Evolutionary conservation across 805 yeast species (phyloP).

Genomic region (Wickerhamomyces ciferrii): DNA sequence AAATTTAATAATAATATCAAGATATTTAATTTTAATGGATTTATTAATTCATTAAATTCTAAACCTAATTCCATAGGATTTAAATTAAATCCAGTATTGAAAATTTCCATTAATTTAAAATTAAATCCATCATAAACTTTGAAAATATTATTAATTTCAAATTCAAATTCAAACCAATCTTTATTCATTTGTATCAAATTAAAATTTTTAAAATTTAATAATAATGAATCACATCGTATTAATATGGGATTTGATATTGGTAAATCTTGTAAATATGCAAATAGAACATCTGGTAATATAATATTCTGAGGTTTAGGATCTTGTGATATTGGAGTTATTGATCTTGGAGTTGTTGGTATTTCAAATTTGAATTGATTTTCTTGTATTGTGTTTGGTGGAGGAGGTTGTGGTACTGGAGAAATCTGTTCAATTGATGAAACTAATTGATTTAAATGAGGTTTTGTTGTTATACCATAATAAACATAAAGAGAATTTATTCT

Average conservation of each 20-base stretch:
- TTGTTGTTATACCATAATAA: conserved; percentile 62
- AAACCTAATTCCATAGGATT: too few relatives aligned
- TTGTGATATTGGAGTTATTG: not conserved
- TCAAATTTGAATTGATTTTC: not conserved
- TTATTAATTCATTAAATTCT: too few relatives aligned
- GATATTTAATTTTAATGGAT: not conserved
- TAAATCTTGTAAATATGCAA: not conserved
- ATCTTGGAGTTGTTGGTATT: not conserved
- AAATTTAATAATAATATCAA: not conserved
- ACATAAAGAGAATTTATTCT: conserved; percentile 82
- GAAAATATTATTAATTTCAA: not conserved
- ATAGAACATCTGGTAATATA: not conserved
- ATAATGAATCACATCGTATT: not conserved
- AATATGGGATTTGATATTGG: not conserved
- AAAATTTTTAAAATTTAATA: not conserved
- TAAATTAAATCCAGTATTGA: not conserved
- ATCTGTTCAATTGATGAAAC: not conserved
- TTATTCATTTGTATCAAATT: not conserved
- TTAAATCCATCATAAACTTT: too few relatives aligned
- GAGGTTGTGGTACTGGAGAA: not conserved
- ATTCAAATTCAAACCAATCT: not conserved
- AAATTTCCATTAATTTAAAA: not conserved
- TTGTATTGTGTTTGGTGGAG: not conserved
- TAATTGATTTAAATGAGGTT: not conserved
- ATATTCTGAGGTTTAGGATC: not conserved